Percentiles rank a stretch among this genome's conserved stretches.
Evolutionary conservation across 306 rosid genomes (phyloP).

Genomic region (Fragaria iinumae): DNA sequence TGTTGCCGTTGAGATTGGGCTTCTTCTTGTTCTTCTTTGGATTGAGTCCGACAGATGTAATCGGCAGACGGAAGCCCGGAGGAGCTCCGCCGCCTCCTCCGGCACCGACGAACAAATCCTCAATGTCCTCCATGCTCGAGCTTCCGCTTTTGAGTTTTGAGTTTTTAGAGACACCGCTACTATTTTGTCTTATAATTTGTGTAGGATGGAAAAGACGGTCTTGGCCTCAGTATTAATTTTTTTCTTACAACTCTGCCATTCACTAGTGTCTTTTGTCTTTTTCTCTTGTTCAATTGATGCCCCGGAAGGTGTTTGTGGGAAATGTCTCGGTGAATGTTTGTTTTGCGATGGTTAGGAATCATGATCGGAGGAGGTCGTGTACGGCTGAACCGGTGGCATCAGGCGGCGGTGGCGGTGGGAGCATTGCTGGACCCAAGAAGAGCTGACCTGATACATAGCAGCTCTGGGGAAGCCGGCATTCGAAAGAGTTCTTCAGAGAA

Average conservation of each 20-base stretch:
- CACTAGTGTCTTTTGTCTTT: too few relatives aligned
- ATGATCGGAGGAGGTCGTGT: conserved; percentile 59
- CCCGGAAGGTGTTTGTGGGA: background rate
- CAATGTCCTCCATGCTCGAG: conserved; percentile 73
- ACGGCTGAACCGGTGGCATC: conserved; percentile 78
- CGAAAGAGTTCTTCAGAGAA: conserved; percentile 74
- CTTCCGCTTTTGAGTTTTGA: background rate
- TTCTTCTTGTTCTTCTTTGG: conserved; percentile 46
- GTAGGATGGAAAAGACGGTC: too few relatives aligned
- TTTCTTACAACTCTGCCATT: too few relatives aligned
- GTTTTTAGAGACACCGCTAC: too few relatives aligned
- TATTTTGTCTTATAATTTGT: too few relatives aligned
- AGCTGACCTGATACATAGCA: conserved; percentile 73
- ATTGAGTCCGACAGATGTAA: conserved; percentile 46
- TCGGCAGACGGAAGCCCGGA: conserved; percentile 73
- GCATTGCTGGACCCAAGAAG: conserved; percentile 87
- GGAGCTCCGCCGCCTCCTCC: conserved; percentile 33
- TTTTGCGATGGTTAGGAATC: background rate
- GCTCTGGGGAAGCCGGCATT: conserved; percentile 73
- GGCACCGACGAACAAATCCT: conserved; percentile 57
- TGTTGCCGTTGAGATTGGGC: conserved; percentile 4
- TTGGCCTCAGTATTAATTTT: too few relatives aligned
- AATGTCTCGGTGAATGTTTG: background rate
- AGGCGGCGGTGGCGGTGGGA: conserved; percentile 77
- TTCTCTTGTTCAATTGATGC: too few relatives aligned